These are phyloP conservation scores for Tuber melanosporum DNA, from an alignment of 495 filamentous ascomycete genomes.

Conservation along the genomic window DNA sequence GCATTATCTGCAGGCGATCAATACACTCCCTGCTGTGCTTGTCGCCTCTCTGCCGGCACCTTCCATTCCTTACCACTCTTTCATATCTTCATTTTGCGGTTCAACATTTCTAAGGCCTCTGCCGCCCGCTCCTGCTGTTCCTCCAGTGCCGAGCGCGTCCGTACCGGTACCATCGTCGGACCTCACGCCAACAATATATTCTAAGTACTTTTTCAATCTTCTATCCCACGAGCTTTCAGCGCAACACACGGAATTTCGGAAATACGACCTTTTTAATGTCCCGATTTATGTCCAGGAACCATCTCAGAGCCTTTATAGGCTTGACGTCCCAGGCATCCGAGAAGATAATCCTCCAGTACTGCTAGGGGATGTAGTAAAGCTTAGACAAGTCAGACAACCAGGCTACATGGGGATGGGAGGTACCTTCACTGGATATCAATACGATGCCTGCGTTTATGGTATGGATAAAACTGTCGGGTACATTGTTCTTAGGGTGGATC, in stretches of 20 bases:
- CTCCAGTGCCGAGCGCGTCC: slow-evolving; percentile 24
- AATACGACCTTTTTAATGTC: slow-evolving; percentile 41
- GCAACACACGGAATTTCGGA: slow-evolving; percentile 33
- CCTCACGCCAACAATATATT: slow-evolving; percentile 28
- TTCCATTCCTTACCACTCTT: slow-evolving; percentile 35
- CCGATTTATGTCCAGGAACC: slow-evolving; percentile 31
- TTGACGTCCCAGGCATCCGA: slow-evolving; percentile 45
- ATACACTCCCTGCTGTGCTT: slow-evolving; percentile 32
- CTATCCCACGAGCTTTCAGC: slow-evolving; percentile 29
- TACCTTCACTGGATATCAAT: slow-evolving; percentile 37
- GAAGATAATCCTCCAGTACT: slow-evolving; percentile 47
- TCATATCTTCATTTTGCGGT: slow-evolving; percentile 39
- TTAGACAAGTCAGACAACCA: slow-evolving; percentile 44
- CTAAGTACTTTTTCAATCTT: slow-evolving; percentile 34
- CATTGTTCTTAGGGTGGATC: slow-evolving; percentile 42
- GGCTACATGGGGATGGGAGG: slow-evolving; percentile 25
- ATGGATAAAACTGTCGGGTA: slow-evolving; percentile 43
- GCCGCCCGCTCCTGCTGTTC: slow-evolving; percentile 29
- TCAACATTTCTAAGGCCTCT: slow-evolving; percentile 33
- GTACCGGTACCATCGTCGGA: slow-evolving; percentile 24
- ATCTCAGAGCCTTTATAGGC: slow-evolving; percentile 30
- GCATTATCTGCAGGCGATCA: slow-evolving; percentile 37
- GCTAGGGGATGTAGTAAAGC: slow-evolving; percentile 46
- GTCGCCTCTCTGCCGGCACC: slow-evolving; percentile 32
- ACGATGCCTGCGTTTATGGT: slow-evolving; percentile 42